Percentiles rank a stretch among this genome's conserved stretches.
These are phyloP conservation scores for Elongisporangium undulatum DNA, from an alignment of 352 stramenopile species.

Conservation along the genomic window DNA sequence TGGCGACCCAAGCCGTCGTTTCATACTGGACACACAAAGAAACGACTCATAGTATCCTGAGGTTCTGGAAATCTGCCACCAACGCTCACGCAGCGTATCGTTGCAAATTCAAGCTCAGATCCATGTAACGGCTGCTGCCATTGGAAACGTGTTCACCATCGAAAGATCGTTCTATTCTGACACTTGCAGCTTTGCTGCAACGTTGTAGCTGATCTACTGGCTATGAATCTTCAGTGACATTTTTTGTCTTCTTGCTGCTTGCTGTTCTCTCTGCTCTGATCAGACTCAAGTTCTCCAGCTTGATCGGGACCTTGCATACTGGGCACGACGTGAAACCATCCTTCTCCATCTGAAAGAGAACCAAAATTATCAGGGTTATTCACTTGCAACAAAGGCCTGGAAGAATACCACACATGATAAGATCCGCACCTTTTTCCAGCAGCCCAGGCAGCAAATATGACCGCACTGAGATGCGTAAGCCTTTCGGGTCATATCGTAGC, in stretches of 20 bases:
- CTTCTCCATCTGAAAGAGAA: conserved; percentile 49
- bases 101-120: not conserved
- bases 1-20: not conserved
- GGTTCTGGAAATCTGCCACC: not conserved
- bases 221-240: not conserved
- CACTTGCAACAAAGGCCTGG: conserved; percentile 14
- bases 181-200: not conserved
- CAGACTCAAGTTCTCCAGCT: conserved; percentile 61
- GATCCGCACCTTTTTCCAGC: conserved; percentile 76
- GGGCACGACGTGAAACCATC: conserved; percentile 71
- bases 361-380: conserved; percentile 11
- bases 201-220: not conserved
- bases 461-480: conserved; percentile 74
- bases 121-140: not conserved
- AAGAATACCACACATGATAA: conserved; percentile 7
- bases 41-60: not conserved
- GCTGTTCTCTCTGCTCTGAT: conserved; percentile 48
- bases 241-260: not conserved
- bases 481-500: conserved; percentile 77
- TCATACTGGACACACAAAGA: not conserved
- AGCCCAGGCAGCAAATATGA: conserved; percentile 79
- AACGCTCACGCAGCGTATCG: not conserved
- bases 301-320: conserved; percentile 71
- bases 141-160: not conserved
- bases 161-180: not conserved